Percentiles rank a stretch among this genome's conserved stretches.
Conservation (phyloP, 768 basidiomycete genomes). For the Hygrophoropsis aurantiaca region DNA sequence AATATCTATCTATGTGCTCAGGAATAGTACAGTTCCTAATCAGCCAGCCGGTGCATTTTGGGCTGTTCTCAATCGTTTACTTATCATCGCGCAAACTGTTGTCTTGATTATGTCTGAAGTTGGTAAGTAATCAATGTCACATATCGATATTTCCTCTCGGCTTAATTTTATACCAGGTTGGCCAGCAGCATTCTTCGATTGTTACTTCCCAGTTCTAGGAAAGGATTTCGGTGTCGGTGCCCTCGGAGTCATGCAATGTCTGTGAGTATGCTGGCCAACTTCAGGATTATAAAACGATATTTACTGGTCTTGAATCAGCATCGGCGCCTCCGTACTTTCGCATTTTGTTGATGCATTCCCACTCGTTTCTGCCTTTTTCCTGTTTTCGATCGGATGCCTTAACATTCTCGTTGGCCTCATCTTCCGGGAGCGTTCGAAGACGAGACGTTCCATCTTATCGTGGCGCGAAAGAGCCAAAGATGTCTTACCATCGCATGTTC, state of each 20-base stretch:
- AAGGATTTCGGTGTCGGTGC: constrained; percentile 82
- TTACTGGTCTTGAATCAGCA: constrained; percentile 31
- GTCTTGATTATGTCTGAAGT: constrained; percentile 54
- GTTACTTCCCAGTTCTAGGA: constrained; percentile 92
- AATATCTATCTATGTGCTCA: constrained; percentile 15
- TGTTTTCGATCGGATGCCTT: constrained; percentile 79
- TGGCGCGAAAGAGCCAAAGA: constrained; percentile 64
- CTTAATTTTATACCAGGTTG: constrained; percentile 43
- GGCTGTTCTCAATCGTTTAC: constrained; percentile 82
- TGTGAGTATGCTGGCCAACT: constrained; percentile 52
- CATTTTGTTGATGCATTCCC: constrained; percentile 83
- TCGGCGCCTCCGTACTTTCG: constrained; percentile 69
- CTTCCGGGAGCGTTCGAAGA: constrained; percentile 69
- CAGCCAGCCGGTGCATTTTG: constrained; percentile 92
- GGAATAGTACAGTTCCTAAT: constrained; percentile 86
- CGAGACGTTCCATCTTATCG: constrained; percentile 62
- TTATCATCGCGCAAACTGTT: constrained; percentile 80
- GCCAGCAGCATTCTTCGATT: constrained; percentile 77
- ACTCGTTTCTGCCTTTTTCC: constrained; percentile 82
- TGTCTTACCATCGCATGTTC: constrained; percentile 47
- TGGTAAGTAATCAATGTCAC: constrained; percentile 33
- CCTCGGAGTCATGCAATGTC: constrained; percentile 82
- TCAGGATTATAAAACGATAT: background rate
- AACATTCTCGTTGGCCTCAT: constrained; percentile 82
- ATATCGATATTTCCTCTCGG: background rate